Evolutionary conservation across 1,284 basidiomycete genomes (phyloP), one percentile per base, ranked within the genome.

Genomic region (Tilletia caries): DNA sequence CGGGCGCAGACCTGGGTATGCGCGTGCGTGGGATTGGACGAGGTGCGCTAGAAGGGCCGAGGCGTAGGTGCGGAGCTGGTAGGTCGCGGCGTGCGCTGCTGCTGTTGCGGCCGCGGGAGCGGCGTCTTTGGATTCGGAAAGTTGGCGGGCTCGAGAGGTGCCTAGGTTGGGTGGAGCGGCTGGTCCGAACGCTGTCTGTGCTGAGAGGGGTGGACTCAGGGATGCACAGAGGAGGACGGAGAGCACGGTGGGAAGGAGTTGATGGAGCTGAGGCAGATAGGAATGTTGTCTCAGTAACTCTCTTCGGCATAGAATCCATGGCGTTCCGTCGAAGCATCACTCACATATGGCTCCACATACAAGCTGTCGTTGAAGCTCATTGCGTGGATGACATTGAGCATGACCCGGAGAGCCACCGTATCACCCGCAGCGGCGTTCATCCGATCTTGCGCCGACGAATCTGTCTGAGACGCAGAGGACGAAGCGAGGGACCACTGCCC

Each of bases 281-380:
- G 37, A 44, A n/a, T n/a, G 29, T 25, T 18, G 34, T 67, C 4
- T 54, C 52, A 54, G 52, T 25, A 6, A 13, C 25, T 54, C 23
- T 27, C 1, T 13, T n/a, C 54, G 65, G n/a, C n/a, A 71, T 18
- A 29, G 23, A 13, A 12, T 20, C 15, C 41, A 68, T 5, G 12
- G 44, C 5, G 41, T 18, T 15, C 41, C 2, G 33, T 20, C 15
- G 23, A 34, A 25, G 33, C 1, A 25, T 50, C 33, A 88, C 92
- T 84, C 80, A 95, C 92, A 81, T 96, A 98, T 60, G 95, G 95
- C 84, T 98, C 95, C 33, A 98, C 89, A 79, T 95, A 97, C n/a
- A 98, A 1, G 90, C 91, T 67, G 87, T 87, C 82, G 95, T 98
- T 75, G 43, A 74, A 69, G 33, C 82, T 71, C 54, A 82, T 70